Percentiles rank a stretch among this genome's conserved stretches.
phyloP scores from a whole-genome alignment of 2,329 filamentous ascomycete genomes.

The Arthroderma sp. region DNA sequence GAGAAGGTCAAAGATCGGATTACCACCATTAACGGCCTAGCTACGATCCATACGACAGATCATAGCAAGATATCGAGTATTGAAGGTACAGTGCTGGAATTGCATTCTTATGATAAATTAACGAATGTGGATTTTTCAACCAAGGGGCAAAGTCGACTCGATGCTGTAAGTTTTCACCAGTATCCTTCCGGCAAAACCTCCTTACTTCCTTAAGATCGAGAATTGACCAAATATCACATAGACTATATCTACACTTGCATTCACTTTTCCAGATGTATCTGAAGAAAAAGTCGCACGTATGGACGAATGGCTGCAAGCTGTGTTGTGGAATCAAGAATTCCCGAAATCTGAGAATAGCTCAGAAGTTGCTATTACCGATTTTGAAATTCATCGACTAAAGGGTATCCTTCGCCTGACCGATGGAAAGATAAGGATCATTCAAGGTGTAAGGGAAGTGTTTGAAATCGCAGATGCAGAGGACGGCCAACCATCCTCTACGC shows the following conservation, averaged over 20 bases:
- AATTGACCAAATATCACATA: slow-evolving; percentile 24
- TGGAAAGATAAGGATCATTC: slow-evolving; percentile 58
- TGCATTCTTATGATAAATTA: slow-evolving; percentile 85
- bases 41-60: slow-evolving; percentile 69
- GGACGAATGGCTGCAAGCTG: slow-evolving; percentile 68
- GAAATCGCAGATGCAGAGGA: slow-evolving; percentile 61
- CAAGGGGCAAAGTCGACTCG: slow-evolving; percentile 82
- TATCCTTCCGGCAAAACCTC: slow-evolving; percentile 6
- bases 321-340: slow-evolving; percentile 61
- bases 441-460: slow-evolving; percentile 87
- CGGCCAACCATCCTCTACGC: slow-evolving; percentile 15
- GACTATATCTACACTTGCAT: slow-evolving; percentile 73
- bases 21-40: slow-evolving; percentile 75
- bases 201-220: background rate
- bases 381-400: slow-evolving; percentile 83
- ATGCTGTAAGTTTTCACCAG: slow-evolving; percentile 50
- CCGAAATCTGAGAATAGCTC: slow-evolving; percentile 13
- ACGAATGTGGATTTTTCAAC: slow-evolving; percentile 56
- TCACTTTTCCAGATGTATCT: slow-evolving; percentile 52
- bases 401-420: slow-evolving; percentile 57
- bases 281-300: slow-evolving; percentile 49
- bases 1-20: slow-evolving; percentile 58
- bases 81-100: slow-evolving; percentile 74
- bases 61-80: slow-evolving; percentile 69
- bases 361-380: slow-evolving; percentile 26